Base-by-base conservation (phyloP, 108 stramenopile genomes). In the Parmales sp. region DNA sequence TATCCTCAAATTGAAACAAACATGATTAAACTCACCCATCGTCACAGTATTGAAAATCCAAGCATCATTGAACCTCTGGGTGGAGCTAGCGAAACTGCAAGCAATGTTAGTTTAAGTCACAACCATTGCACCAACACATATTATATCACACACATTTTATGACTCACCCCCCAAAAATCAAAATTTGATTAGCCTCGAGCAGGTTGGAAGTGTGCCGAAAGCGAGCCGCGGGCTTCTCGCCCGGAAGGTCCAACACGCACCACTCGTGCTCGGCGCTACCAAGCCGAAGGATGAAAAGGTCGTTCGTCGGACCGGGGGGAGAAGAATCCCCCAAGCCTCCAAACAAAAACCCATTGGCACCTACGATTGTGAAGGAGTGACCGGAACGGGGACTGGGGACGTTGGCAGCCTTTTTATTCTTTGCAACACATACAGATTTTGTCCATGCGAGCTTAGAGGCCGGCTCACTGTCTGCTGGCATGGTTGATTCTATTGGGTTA, bases 111-210 rank as follows among this genome's bases (percentile, higher is more conserved):
- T n/a, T n/a, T n/a, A n/a, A n/a, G n/a, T n/a, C n/a, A n/a, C n/a
- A n/a, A n/a, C n/a, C n/a, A n/a, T n/a, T n/a, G n/a, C n/a, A n/a
- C n/a, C n/a, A n/a, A n/a, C n/a, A n/a, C n/a, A n/a, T n/a, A n/a
- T n/a, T n/a, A n/a, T n/a, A n/a, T n/a, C n/a, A n/a, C n/a, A n/a
- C n/a, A n/a, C n/a, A n/a, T n/a, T n/a, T n/a, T n/a, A n/a, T n/a
- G n/a, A n/a, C n/a, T n/a, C n/a, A n/a, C n/a, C n/a, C 84, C 0
- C 84, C 84, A 49, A 87, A 87, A 5, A 82, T 18, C 1, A 86
- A 60, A 9, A 85, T 77, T 36, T 78, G 74, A 19, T 37, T 73
- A 16, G 44, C 45, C 39, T 68, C 72, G 11, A 49, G 41, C 1
- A 82, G 79, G n/a, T 68, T 37, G 25, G 82, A 78, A 7, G 72